Conservation (phyloP, 306 rosid genomes). For the Vachellia collinsii region DNA sequence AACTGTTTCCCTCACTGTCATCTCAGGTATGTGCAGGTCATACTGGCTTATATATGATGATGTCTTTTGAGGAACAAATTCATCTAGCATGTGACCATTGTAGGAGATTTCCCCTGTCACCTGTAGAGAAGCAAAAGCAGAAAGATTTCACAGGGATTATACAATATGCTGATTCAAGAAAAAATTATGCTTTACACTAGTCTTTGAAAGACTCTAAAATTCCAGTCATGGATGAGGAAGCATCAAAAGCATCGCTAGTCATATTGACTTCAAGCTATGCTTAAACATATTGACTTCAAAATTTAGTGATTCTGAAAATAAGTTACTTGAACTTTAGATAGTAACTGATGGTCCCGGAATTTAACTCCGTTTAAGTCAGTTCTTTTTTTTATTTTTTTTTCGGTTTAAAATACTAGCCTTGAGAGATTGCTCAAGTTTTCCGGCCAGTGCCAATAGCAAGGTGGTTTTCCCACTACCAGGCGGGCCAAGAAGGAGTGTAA, state of each 20-base stretch:
- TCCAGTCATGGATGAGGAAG: constrained; percentile 22
- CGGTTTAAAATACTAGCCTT: constrained; percentile 44
- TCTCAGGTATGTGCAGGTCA: constrained; percentile 76
- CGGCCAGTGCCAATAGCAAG: constrained; percentile 57
- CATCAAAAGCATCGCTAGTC: constrained; percentile 17
- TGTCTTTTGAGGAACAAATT: constrained; percentile 74
- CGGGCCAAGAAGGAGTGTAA: constrained; percentile 66
- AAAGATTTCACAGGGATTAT: constrained; percentile 11
- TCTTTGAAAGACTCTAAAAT: constrained; percentile 22
- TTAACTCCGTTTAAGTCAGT: constrained; percentile 1
- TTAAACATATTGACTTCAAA: constrained; percentile 8
- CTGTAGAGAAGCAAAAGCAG: constrained; percentile 43
- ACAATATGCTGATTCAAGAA: constrained; percentile 14
- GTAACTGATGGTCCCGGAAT: constrained; percentile 14
- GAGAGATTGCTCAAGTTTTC: constrained; percentile 59
- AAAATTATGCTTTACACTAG: constrained; percentile 25
- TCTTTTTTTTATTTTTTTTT: not conserved
- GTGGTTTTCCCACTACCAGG: constrained; percentile 66
- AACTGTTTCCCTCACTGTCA: constrained; percentile 91
- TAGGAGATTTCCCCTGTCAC: constrained; percentile 69
- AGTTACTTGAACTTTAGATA: constrained; percentile 10
- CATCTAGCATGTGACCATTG: constrained; percentile 66
- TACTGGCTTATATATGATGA: constrained; percentile 84
- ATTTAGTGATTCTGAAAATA: constrained; percentile 14
- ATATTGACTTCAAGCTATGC: constrained; percentile 19